These are phyloP conservation scores for Arthroderma uncinatum DNA, from an alignment of 2,329 filamentous ascomycete genomes.

Conservation along the genomic window DNA sequence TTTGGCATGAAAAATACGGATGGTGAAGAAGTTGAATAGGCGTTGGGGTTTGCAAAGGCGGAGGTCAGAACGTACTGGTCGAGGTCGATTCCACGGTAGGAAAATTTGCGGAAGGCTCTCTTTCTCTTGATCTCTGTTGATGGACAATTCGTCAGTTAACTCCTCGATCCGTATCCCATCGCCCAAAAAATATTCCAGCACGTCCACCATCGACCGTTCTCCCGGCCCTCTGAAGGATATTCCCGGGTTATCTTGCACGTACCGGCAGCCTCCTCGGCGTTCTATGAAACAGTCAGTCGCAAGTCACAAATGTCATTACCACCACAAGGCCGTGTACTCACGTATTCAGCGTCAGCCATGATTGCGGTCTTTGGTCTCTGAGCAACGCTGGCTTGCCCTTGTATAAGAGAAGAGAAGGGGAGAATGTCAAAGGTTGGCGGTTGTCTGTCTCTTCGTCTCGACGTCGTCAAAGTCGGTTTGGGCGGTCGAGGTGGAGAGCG, in stretches of 20 bases:
- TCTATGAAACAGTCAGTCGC: constrained; percentile 45
- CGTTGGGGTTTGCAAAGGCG: neutral
- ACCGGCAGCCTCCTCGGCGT: constrained; percentile 90
- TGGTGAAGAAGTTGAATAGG: neutral
- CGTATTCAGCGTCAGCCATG: constrained; percentile 86
- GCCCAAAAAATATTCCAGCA: neutral
- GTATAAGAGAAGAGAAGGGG: constrained; percentile 36
- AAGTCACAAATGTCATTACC: constrained; percentile 8
- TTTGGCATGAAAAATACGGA: no score
- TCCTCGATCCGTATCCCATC: neutral
- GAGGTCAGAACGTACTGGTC: constrained; percentile 68
- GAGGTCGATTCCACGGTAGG: constrained; percentile 98
- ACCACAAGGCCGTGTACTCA: constrained; percentile 41
- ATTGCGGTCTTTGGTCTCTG: constrained; percentile 43
- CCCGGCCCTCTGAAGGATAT: neutral
- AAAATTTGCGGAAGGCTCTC: constrained; percentile 99
- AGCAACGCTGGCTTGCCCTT: constrained; percentile 34
- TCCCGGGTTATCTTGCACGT: constrained; percentile 29
- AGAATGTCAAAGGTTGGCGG: constrained; percentile 25
- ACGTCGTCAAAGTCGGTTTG: constrained; percentile 9
- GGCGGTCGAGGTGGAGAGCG: constrained; percentile 19
- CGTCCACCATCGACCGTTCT: neutral
- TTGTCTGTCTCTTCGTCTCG: constrained; percentile 12
- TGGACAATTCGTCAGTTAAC: neutral
- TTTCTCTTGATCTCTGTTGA: constrained; percentile 89